Conservation (phyloP, 23 red algal genomes). For the Gracilaria domingensis region DNA sequence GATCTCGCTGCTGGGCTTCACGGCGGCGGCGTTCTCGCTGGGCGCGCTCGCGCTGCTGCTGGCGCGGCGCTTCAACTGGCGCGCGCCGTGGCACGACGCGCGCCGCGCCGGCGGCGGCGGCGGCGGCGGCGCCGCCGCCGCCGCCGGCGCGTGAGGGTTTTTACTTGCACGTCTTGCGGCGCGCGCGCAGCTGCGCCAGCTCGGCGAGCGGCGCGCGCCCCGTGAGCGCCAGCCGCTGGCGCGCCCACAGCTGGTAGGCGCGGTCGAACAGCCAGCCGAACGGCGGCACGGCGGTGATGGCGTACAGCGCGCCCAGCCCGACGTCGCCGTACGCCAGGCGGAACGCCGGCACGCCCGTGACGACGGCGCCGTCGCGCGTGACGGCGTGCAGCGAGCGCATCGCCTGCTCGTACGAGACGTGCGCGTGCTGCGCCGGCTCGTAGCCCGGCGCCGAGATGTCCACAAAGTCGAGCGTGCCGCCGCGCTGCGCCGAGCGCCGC, state of each 20-base stretch:
- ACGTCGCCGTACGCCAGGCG: conserved; percentile 79
- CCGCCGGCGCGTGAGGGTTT: not conserved
- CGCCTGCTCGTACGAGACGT: conserved; percentile 67
- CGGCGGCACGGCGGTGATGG: conserved; percentile 48
- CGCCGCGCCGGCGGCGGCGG: not conserved
- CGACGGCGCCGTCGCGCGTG: conserved; percentile 67
- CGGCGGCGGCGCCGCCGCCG: not conserved
- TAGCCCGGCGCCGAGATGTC: conserved; percentile 81
- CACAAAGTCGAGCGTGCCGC: conserved; percentile 68
- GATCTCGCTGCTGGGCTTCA: conserved; percentile 15
- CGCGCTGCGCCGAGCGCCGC: conserved; percentile 37
- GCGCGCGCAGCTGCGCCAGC: conserved; percentile 28
- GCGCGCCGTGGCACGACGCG: conserved; percentile 13
- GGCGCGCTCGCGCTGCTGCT: not conserved
- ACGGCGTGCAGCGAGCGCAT: conserved; percentile 91
- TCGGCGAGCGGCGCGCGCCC: conserved; percentile 53
- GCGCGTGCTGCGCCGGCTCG: conserved; percentile 27
- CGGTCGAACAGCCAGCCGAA: conserved; percentile 37
- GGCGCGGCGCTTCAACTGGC: not conserved
- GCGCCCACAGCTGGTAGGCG: conserved; percentile 85
- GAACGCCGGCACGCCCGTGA: conserved; percentile 79
- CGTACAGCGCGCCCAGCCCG: conserved; percentile 89
- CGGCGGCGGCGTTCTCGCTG: not conserved
- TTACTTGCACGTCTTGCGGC: not conserved
- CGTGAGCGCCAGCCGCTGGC: conserved; percentile 67